These are phyloP conservation scores for Lyophyllum shimeji DNA, from an alignment of 768 basidiomycete species.

Conservation along the genomic window DNA sequence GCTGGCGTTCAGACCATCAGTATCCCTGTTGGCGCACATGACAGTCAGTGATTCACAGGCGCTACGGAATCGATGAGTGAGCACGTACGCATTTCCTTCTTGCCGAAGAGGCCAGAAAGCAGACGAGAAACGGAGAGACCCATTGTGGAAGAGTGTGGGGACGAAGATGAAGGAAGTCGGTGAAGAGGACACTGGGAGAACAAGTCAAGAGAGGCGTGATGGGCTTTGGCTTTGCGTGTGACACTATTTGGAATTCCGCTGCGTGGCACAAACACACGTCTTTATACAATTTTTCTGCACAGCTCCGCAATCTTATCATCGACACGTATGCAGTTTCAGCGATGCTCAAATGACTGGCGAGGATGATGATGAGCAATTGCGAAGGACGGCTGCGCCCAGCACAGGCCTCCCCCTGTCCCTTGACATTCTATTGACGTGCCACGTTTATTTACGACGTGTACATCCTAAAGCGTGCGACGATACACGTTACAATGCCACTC, in stretches of 20 bases:
- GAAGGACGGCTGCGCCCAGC: neutral
- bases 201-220: constrained; percentile 23
- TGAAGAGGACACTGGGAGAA: constrained; percentile 19
- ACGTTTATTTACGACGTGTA: neutral
- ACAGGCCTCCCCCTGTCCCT: neutral
- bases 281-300: constrained; percentile 14
- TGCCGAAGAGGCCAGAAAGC: constrained; percentile 87
- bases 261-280: constrained; percentile 18
- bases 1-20: constrained; percentile 67
- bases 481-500: neutral
- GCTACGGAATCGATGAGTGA: constrained; percentile 25
- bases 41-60: constrained; percentile 29
- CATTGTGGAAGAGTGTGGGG: constrained; percentile 50
- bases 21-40: constrained; percentile 67
- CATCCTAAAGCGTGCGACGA: neutral
- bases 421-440: constrained; percentile 1
- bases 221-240: constrained; percentile 38
- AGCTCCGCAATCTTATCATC: constrained; percentile 4
- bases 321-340: constrained; percentile 4
- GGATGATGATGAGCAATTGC: neutral
- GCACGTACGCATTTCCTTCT: constrained; percentile 99
- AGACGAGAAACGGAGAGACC: constrained; percentile 76
- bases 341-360: no score
- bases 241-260: constrained; percentile 47
- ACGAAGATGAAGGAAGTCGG: constrained; percentile 32